Evolutionary conservation across 2,329 filamentous ascomycete species (phyloP), one percentile per base, ranked within the genome.

Genomic region (Pseudogymnoascus sp.): DNA sequence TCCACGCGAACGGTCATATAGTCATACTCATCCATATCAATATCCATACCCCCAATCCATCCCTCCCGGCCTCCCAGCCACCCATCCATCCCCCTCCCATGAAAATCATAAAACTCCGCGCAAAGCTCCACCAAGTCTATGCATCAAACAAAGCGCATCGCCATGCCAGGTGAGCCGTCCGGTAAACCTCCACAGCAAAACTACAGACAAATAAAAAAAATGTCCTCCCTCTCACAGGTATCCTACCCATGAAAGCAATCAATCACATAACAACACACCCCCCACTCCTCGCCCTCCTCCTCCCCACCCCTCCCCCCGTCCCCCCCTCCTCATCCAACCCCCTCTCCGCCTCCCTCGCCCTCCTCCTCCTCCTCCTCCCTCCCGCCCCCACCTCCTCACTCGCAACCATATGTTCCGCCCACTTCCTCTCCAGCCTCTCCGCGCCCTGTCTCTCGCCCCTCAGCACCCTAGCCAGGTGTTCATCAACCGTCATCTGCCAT

Each of bases 351-450:
- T 96, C 91, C 56, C 92, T 82, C 1, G 91, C 91, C 64, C 92
- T 82, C 60, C 92, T 82, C 66, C 92, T 80, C 64, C 92, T 79
- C 62, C 92, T 80, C 62, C 92, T 1, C 88, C 91, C 1, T 8
- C 31, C 31, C 8, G 83, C 83, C 2, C 88, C 89, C 0, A 89
- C 90, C 73, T 97, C 93, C 74, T 96, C 91, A 60, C 84, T 90
- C 14, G 90, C 87, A 77, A 95, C 90, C 92, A 97, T 97, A 74
- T 91, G 96, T 62, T 95, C 89, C 0, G 89, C 88, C 93, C 93
- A 97, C 73, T 93, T 95, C 67, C 87, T 82, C 78, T 96, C 92
- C 18, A 97, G 80, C n/a, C 90, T 80, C 38, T 81, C 82, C 0
- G 94, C 94, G 1, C 89, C 82, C 0, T 81, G 79, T 64, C 91